Base-by-base conservation (phyloP, 2,329 filamentous ascomycete genomes). In the Bertia moriformis region DNA sequence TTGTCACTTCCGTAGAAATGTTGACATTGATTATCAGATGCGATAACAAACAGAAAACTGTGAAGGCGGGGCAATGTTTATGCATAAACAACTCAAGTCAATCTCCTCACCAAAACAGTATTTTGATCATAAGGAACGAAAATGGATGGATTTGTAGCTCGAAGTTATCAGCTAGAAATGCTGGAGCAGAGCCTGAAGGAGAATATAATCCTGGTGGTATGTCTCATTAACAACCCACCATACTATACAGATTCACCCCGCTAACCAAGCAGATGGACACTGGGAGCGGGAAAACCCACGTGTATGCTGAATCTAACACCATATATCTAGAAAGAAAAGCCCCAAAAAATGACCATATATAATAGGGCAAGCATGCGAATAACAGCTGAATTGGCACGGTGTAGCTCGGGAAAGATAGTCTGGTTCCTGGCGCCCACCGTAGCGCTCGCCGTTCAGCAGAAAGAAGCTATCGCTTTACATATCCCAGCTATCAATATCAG, bases 221-320 rank as follows among this genome's bases (percentile, higher is more conserved):
- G 32, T 10, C 15, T n/a, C n/a, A n/a, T n/a, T n/a, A n/a, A n/a
- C n/a, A n/a, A n/a, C n/a, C n/a, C n/a, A n/a, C n/a, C n/a, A n/a
- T n/a, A n/a, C n/a, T n/a, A n/a, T n/a, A n/a, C n/a, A n/a, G n/a
- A n/a, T n/a, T n/a, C n/a, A n/a, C n/a, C n/a, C n/a, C n/a, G n/a
- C n/a, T n/a, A n/a, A n/a, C n/a, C n/a, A n/a, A n/a, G 15, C 43
- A 82, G 79, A 87, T 87, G 82, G 80, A 83, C 44, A 88, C 83
- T 0, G 83, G 83, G 1, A 84, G 73, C 45, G 83, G 83, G 2
- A 88, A 88, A 54, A 87, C 83, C 3, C 76, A 81, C 46, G 71
- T 87, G 80, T 84, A 67, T 58, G 69, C 7, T 13, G 29, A 39
- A 14, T 22, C 17, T 33, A 14, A 17, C n/a, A 19, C 19, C 37